Percentiles rank a stretch among this genome's conserved stretches.
phyloP scores from a whole-genome alignment of 2,329 filamentous ascomycete species.

The Claviceps quebecensis region DNA sequence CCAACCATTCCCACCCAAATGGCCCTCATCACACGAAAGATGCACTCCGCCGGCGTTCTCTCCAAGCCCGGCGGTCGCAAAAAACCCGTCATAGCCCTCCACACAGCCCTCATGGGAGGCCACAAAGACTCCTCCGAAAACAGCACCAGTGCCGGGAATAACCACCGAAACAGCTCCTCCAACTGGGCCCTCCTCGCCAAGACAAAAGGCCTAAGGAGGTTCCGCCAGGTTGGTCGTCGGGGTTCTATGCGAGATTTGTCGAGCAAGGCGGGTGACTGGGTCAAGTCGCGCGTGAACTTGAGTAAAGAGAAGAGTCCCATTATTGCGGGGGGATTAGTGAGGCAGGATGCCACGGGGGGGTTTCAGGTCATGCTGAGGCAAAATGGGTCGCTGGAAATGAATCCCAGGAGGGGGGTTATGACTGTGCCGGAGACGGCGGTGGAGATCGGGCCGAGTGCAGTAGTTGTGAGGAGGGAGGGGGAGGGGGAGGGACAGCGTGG shows the following conservation, averaged over 20 bases:
- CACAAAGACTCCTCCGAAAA: neutral
- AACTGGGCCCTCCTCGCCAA: conserved; percentile 5
- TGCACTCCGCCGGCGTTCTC: conserved; percentile 10
- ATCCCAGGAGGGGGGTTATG: conserved; percentile 1
- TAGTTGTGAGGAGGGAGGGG: neutral
- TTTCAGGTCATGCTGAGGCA: neutral
- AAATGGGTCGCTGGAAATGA: neutral
- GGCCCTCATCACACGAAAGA: conserved; percentile 23
- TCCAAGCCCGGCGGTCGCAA: conserved; percentile 7
- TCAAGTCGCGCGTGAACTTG: conserved; percentile 11
- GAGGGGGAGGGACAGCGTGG: neutral
- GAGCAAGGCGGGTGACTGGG: conserved; percentile 15
- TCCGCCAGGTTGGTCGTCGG: conserved; percentile 4
- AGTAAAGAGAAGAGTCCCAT: conserved; percentile 7
- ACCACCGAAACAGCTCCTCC: neutral
- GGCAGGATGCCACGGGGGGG: neutral
- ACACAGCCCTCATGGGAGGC: neutral
- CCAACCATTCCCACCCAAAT: conserved; percentile 36
- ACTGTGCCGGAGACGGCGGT: conserved; percentile 4
- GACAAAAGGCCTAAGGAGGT: conserved; percentile 5
- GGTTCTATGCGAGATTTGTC: conserved; percentile 13
- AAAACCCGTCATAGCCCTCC: conserved; percentile 4
- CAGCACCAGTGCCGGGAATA: neutral
- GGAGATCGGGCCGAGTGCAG: conserved; percentile 4
- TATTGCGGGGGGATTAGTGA: neutral